Conservation (phyloP, 176 grass and related monocot species). For the Triticum turgidum region DNA sequence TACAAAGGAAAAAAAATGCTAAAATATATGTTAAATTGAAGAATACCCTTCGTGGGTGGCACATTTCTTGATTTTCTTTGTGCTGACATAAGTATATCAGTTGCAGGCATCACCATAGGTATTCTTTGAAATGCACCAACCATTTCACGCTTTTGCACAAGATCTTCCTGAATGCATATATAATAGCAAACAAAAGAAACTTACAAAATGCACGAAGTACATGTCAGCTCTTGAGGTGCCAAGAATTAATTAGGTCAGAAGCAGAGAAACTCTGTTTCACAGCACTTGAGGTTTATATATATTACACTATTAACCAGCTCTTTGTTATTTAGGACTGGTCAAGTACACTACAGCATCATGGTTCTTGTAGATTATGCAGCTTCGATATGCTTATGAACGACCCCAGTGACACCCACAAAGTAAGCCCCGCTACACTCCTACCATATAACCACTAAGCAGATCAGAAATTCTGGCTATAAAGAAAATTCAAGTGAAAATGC, state of each 20-base stretch:
- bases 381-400: background rate
- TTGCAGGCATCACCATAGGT: constrained; percentile 96
- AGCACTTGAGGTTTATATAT: background rate
- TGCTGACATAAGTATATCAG: constrained; percentile 82
- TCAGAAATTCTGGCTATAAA: background rate
- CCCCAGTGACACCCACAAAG: background rate
- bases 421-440: background rate
- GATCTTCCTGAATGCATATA: constrained; percentile 40
- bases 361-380: background rate
- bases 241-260: background rate
- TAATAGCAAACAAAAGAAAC: constrained; percentile 9
- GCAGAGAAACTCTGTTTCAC: background rate
- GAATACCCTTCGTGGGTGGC: constrained; percentile 75
- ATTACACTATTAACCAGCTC: background rate
- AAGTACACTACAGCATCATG: background rate
- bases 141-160: constrained; percentile 49
- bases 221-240: background rate
- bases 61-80: constrained; percentile 95
- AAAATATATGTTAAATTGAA: constrained; percentile 12
- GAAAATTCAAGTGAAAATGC: background rate
- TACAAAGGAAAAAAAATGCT: background rate
- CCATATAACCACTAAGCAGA: background rate
- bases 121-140: constrained; percentile 94
- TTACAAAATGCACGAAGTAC: background rate
- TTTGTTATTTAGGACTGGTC: background rate